Conservation (phyloP, 1,284 basidiomycete genomes). For the Malassezia dermatis region DNA sequence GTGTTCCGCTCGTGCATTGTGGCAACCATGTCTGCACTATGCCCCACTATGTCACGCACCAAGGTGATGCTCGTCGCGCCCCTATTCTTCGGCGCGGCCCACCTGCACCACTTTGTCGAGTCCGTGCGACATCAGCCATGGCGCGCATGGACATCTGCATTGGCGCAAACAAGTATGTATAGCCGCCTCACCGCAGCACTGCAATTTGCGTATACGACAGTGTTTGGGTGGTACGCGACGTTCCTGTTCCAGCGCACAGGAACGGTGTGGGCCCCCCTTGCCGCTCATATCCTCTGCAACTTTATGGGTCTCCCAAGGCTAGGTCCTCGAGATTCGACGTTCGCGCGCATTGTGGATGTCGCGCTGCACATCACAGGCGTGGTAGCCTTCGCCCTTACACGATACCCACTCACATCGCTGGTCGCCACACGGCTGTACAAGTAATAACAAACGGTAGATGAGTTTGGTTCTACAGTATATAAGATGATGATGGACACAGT, state of each 20-base stretch:
- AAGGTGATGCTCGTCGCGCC: conserved; percentile 70
- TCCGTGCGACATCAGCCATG: background rate
- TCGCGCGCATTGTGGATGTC: background rate
- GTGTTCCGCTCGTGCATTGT: conserved; percentile 81
- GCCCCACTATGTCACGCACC: conserved; percentile 50
- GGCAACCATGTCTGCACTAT: conserved; percentile 60
- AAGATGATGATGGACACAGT: too few species aligned
- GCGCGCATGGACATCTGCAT: conserved; percentile 58
- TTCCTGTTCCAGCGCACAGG: conserved; percentile 66
- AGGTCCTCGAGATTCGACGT: background rate
- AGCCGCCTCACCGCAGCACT: conserved; percentile 48
- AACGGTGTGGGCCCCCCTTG: conserved; percentile 50
- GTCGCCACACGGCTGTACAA: background rate
- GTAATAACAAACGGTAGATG: background rate
- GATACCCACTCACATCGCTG: background rate
- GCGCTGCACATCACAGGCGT: background rate
- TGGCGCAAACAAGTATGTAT: conserved; percentile 57
- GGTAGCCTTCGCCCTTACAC: background rate
- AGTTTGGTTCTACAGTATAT: background rate
- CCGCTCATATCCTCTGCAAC: conserved; percentile 79
- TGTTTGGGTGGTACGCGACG: conserved; percentile 81
- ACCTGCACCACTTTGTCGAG: conserved; percentile 83
- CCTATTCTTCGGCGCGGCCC: conserved; percentile 78
- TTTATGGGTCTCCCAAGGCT: conserved; percentile 66
- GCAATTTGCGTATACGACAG: conserved; percentile 74